Evolutionary conservation across 306 rosid species (phyloP).

Genomic region (Acacia confusa): DNA sequence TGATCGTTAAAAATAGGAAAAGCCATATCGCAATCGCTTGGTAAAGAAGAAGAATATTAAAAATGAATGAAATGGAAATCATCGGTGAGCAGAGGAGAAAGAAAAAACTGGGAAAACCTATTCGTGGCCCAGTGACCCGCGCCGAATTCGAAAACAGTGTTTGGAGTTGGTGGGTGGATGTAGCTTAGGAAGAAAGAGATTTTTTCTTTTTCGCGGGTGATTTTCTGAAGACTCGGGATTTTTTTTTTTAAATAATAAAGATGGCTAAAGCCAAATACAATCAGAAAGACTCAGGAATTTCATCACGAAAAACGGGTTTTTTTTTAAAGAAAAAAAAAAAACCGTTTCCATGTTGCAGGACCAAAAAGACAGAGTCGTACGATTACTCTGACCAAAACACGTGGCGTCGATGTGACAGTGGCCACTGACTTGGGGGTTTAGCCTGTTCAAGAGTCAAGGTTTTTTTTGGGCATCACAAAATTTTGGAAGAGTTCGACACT

Average conservation of each 20-base stretch:
- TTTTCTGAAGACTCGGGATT: slow-evolving; percentile 3
- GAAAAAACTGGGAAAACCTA: slow-evolving; percentile 13
- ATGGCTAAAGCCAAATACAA: no score
- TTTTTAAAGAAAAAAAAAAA: no score
- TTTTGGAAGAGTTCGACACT: no score
- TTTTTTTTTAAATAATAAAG: no score
- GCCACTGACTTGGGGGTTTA: no score
- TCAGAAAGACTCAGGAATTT: slow-evolving; percentile 22
- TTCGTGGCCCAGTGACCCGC: neutral
- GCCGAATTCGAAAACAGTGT: neutral
- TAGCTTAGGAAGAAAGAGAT: neutral
- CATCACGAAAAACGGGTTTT: neutral
- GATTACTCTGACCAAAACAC: no score
- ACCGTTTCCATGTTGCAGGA: no score
- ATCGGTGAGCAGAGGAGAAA: neutral
- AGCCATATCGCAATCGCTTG: neutral
- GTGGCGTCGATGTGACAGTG: no score
- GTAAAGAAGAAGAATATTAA: neutral
- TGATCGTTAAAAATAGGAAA: neutral
- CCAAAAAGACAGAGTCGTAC: no score
- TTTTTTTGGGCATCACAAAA: no score
- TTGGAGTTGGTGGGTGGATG: neutral
- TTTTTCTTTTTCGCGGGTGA: neutral
- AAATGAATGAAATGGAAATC: neutral
- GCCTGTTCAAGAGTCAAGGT: no score